These are phyloP conservation scores for Aspergillus steynii DNA, from an alignment of 495 filamentous ascomycete genomes.

Conservation along the genomic window DNA sequence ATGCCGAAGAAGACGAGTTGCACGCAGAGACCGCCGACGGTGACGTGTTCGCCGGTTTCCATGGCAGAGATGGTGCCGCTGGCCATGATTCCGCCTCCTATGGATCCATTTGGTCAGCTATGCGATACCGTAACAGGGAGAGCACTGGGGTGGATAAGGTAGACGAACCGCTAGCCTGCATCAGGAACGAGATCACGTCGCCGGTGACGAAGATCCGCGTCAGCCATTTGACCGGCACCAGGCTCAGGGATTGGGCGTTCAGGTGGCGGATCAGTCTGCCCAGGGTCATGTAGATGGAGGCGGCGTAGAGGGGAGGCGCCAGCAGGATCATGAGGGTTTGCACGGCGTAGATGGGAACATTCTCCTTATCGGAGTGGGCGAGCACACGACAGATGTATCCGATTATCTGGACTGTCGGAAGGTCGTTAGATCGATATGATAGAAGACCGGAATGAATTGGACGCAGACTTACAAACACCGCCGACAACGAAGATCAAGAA, in stretches of 20 bases:
- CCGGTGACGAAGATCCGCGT: slow-evolving; percentile 41
- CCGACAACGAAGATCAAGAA: slow-evolving; percentile 61
- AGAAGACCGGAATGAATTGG: neutral
- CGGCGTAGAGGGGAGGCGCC: slow-evolving; percentile 54
- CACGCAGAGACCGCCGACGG: slow-evolving; percentile 40
- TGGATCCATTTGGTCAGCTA: slow-evolving; percentile 2
- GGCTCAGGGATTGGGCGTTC: slow-evolving; percentile 38
- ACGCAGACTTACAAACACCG: slow-evolving; percentile 48
- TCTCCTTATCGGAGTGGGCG: slow-evolving; percentile 27
- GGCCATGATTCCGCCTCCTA: slow-evolving; percentile 26
- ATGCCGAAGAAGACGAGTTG: slow-evolving; percentile 47
- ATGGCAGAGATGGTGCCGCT: slow-evolving; percentile 10
- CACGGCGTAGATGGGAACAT: slow-evolving; percentile 35
- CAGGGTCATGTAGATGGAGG: slow-evolving; percentile 62
- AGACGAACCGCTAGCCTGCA: slow-evolving; percentile 30
- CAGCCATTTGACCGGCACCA: slow-evolving; percentile 29
- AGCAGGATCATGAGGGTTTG: slow-evolving; percentile 44
- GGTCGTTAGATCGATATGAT: neutral
- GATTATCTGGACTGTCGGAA: slow-evolving; percentile 50
- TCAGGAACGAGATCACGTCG: slow-evolving; percentile 36
- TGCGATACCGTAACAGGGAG: neutral
- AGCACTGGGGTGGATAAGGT: neutral
- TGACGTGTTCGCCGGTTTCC: slow-evolving; percentile 39
- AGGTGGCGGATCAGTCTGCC: slow-evolving; percentile 50
- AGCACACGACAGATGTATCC: slow-evolving; percentile 59